Evolutionary conservation across 805 yeast genomes (phyloP).

Genomic region (Cyberlindnera amylophila): DNA sequence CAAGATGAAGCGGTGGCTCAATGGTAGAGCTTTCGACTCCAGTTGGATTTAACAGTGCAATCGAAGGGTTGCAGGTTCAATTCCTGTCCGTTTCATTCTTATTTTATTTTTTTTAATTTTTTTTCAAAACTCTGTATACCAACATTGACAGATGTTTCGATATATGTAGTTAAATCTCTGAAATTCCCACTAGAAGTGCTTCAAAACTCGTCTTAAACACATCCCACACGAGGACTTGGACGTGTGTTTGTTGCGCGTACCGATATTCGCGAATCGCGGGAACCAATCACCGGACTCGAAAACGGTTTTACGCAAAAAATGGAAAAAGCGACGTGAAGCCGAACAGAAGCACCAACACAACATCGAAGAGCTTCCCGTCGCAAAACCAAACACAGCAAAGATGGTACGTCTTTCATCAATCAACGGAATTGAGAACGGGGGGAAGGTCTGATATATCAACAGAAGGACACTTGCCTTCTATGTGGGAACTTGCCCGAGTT

Average conservation of each 20-base stretch:
- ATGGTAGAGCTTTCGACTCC: conserved; percentile 80
- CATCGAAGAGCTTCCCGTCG: not conserved
- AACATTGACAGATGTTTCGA: too few relatives aligned
- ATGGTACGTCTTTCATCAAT: conserved; percentile 9
- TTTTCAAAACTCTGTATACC: too few relatives aligned
- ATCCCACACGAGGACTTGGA: too few relatives aligned
- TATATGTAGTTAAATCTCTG: too few relatives aligned
- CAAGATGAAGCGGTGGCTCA: conserved; percentile 66
- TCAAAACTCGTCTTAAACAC: too few relatives aligned
- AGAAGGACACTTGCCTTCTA: too few relatives aligned
- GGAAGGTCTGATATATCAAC: not conserved
- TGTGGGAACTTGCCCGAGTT: too few relatives aligned
- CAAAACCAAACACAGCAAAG: conserved; percentile 4
- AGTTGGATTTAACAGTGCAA: conserved; percentile 42
- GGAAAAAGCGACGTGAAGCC: conserved; percentile 5
- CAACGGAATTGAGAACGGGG: not conserved
- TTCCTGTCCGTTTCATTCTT: conserved; percentile 74
- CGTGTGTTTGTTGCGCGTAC: not conserved
- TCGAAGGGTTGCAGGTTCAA: conserved; percentile 86
- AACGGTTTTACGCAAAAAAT: conserved; percentile 11
- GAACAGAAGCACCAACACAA: not conserved
- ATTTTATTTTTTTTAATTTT: conserved; percentile 26
- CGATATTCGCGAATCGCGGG: not conserved
- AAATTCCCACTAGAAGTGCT: too few relatives aligned
- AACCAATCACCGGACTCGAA: conserved; percentile 15